phyloP scores from a whole-genome alignment of 192 early-diverging fungal species.

The Backusella morwellensis region DNA sequence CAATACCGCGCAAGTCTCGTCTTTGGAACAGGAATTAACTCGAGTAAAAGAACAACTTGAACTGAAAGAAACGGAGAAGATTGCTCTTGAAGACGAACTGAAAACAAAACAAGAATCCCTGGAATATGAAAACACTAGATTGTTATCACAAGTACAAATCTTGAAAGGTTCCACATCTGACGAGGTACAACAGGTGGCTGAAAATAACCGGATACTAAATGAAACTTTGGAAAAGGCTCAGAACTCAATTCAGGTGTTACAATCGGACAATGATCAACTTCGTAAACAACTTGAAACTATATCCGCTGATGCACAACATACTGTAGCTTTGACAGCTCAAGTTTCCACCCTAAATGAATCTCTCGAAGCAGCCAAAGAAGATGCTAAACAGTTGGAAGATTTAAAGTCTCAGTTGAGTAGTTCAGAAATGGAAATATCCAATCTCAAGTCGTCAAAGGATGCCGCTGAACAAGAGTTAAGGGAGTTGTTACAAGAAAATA shows the following conservation, averaged over 20 bases:
- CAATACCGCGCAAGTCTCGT: neutral
- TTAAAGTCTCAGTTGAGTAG: neutral
- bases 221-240: conserved; percentile 1
- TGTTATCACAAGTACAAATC: conserved; percentile 3
- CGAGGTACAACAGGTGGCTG: conserved; percentile 3
- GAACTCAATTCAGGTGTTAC: neutral
- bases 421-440: neutral
- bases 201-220: neutral
- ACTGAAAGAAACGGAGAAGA: neutral
- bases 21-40: neutral
- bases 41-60: neutral
- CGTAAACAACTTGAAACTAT: neutral
- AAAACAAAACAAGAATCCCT: neutral
- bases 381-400: neutral
- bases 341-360: neutral
- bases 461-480: neutral
- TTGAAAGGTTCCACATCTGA: conserved; percentile 1
- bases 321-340: conserved; percentile 4
- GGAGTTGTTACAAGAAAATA: neutral
- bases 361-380: neutral
- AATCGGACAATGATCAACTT: neutral
- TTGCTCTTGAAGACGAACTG: neutral
- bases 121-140: neutral
- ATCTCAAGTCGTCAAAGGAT: neutral
- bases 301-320: neutral